These are phyloP conservation scores for Calamus simplicifolius DNA, from an alignment of 176 grass and related monocot genomes.

Conservation along the genomic window DNA sequence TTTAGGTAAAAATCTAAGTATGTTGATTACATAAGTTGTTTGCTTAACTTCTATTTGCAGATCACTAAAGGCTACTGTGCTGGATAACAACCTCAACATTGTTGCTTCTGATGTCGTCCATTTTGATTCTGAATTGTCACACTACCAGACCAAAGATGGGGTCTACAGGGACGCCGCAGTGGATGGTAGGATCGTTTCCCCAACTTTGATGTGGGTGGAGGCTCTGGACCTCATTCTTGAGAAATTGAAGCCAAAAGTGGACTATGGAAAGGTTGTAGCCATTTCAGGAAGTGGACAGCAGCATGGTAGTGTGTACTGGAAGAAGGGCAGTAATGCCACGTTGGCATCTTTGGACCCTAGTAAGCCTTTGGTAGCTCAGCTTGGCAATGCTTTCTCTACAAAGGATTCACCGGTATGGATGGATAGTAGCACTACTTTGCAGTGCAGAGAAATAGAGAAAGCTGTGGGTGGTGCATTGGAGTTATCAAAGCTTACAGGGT, in stretches of 20 bases:
- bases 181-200: constrained; percentile 69
- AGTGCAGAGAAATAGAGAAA: constrained; percentile 91
- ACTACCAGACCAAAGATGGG: constrained; percentile 81
- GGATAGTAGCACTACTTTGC: constrained; percentile 87
- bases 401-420: constrained; percentile 91
- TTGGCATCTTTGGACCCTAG: constrained; percentile 62
- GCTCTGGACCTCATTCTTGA: constrained; percentile 73
- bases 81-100: constrained; percentile 50
- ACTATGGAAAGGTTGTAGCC: constrained; percentile 52
- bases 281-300: constrained; percentile 91
- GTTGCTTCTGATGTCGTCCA: constrained; percentile 70
- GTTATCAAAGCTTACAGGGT: constrained; percentile 81
- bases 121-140: constrained; percentile 76
- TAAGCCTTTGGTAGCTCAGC: constrained; percentile 46
- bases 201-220: constrained; percentile 91
- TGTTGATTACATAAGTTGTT: constrained; percentile 1
- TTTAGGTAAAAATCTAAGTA: constrained; percentile 3
- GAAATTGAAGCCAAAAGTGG: constrained; percentile 71
- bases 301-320: constrained; percentile 97
- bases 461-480: constrained; percentile 82
- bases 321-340: constrained; percentile 42
- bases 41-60: constrained; percentile 21
- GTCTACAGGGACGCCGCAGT: constrained; percentile 72
- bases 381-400: constrained; percentile 69
- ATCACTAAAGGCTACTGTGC: constrained; percentile 81